Evolutionary conservation across 345 rosid species (phyloP), one percentile per base, ranked within the genome.

Genomic region (Erysimum cheiranthoides): DNA sequence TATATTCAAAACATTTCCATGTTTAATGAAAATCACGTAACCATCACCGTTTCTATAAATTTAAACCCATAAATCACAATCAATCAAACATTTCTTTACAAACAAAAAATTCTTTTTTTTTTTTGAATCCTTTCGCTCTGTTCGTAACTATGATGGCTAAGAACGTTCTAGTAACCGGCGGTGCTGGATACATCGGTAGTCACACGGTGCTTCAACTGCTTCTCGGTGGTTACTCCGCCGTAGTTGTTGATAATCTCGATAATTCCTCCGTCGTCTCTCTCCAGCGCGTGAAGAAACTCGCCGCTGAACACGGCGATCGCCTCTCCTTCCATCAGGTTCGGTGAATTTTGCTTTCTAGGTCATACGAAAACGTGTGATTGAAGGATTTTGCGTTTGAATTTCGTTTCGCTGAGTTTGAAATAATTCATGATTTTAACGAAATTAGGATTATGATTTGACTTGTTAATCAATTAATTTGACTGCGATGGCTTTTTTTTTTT

Each of bases 171-270:
- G 97, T 94, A 49, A 92, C 92, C 61, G 98, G 98, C 1, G 97
- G 98, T 18, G 97, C 98, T 69, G 98, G 97, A 43, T 94, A 90
- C 74, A 94, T 92, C 61, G 97, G 98, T 2, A 91, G 89, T 71
- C 98, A 94, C 85, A 94, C 98, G 6, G 98, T 91, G 61, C 91
- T 94, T 68, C 98, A 94, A 83, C 75, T 94, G 27, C 89, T 94
- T 2, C 51, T 53, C 17, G 90, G 83, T 32, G 95, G 95, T 18
- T 88, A 84, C 86, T 80, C 68, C 35, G 79, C 67, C 70, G 90
- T 85, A 4, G 96, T 90, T 43, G 85, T 90, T 16, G 98, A 94
- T 76, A 94, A 89, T 78, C 93, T 94, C 62, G 90, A 92, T 31
- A 92, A 94, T 73, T 73, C 97, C 50, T 88, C 93, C 4, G 81